Conservation (phyloP, 2,329 filamentous ascomycete species). For the Neonectria faginata region DNA sequence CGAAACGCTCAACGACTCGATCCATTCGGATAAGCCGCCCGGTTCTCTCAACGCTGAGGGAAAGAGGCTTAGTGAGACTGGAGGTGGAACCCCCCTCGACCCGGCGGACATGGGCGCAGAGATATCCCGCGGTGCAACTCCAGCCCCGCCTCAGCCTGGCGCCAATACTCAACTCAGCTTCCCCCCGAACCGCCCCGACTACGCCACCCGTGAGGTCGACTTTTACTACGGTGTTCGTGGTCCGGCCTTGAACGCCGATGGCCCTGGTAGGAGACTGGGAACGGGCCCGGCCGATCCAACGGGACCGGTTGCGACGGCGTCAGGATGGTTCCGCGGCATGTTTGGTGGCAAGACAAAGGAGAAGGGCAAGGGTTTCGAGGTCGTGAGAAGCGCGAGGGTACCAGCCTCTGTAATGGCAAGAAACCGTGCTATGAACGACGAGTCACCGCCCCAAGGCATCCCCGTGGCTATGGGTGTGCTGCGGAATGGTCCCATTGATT, state of each 20-base stretch:
- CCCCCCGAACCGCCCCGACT: constrained; percentile 77
- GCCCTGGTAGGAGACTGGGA: constrained; percentile 84
- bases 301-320: constrained; percentile 87
- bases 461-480: constrained; percentile 72
- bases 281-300: constrained; percentile 96
- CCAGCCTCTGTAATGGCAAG: constrained; percentile 76
- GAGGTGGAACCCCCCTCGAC: constrained; percentile 50
- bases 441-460: constrained; percentile 74
- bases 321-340: constrained; percentile 86
- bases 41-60: constrained; percentile 49
- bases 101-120: constrained; percentile 56
- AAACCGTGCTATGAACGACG: constrained; percentile 68
- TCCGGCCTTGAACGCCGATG: constrained; percentile 84
- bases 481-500: constrained; percentile 72
- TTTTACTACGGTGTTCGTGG: constrained; percentile 96
- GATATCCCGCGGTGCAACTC: constrained; percentile 58
- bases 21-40: constrained; percentile 48
- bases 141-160: constrained; percentile 52
- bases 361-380: constrained; percentile 96
- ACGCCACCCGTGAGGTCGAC: constrained; percentile 93
- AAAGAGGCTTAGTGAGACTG: constrained; percentile 53
- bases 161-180: constrained; percentile 52
- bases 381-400: constrained; percentile 89
- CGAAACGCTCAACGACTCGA: constrained; percentile 64
- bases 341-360: constrained; percentile 91